phyloP scores from a whole-genome alignment of 2,329 filamentous ascomycete species.

The Periconia macrospinosa region DNA sequence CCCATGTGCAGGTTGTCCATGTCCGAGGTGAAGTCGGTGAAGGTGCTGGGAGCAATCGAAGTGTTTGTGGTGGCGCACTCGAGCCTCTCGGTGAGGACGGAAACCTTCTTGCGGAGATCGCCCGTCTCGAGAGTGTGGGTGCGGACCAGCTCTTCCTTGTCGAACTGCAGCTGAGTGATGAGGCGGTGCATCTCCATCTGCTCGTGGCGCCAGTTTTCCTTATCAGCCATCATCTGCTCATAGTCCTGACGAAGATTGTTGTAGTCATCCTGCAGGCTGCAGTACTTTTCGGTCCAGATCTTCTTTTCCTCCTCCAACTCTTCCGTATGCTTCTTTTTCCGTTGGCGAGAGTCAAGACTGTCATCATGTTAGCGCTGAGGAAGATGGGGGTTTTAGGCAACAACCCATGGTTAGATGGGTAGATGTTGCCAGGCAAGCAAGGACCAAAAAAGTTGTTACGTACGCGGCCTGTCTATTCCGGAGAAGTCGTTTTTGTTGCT shows the following conservation, averaged over 20 bases:
- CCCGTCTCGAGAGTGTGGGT: constrained; percentile 87
- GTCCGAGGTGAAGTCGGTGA: constrained; percentile 72
- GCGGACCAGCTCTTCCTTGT: constrained; percentile 91
- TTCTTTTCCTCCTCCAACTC: constrained; percentile 97
- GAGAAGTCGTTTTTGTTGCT: constrained; percentile 94
- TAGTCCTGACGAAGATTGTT: constrained; percentile 66
- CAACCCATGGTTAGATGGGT: not conserved
- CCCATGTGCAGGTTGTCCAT: constrained; percentile 86
- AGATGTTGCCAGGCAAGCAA: constrained; percentile 33
- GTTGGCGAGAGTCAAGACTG: constrained; percentile 91
- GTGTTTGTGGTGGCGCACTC: constrained; percentile 56
- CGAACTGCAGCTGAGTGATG: constrained; percentile 74
- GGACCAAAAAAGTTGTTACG: constrained; percentile 39
- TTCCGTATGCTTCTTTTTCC: constrained; percentile 98
- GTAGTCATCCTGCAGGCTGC: constrained; percentile 77
- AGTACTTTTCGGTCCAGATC: constrained; percentile 76
- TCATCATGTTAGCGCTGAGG: constrained; percentile 41
- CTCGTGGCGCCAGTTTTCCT: constrained; percentile 71
- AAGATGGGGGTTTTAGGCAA: constrained; percentile 14
- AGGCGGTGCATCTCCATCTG: constrained; percentile 75
- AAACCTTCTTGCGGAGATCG: constrained; percentile 90
- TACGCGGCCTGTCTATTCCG: constrained; percentile 97
- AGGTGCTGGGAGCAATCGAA: constrained; percentile 59
- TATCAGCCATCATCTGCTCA: constrained; percentile 49
- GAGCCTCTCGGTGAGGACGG: constrained; percentile 73